phyloP scores from a whole-genome alignment of 768 basidiomycete genomes.

The Boletellus ananas region DNA sequence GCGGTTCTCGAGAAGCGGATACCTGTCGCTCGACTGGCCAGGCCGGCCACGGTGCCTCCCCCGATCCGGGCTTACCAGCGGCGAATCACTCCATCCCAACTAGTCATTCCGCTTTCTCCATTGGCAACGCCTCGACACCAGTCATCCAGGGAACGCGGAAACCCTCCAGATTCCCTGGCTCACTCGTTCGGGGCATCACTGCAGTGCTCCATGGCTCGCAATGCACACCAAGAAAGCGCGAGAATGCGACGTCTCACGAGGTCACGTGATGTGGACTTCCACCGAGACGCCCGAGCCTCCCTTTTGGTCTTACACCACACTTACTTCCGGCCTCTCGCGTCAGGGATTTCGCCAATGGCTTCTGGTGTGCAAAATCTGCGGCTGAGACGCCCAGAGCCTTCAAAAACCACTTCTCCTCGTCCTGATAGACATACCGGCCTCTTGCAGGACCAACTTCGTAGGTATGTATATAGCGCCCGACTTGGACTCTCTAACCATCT shows the following conservation, averaged over 20 bases:
- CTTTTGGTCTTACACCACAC: neutral
- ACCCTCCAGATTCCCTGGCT: neutral
- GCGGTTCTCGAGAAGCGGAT: conserved; percentile 29
- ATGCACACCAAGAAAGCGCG: neutral
- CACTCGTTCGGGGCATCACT: neutral
- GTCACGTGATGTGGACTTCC: conserved; percentile 13
- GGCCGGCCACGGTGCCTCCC: conserved; percentile 27
- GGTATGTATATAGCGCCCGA: conserved; percentile 37
- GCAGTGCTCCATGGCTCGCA: neutral
- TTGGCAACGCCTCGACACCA: neutral
- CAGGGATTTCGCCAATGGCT: conserved; percentile 34
- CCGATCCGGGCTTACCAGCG: conserved; percentile 28
- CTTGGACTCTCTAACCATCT: conserved; percentile 7
- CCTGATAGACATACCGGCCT: conserved; percentile 58
- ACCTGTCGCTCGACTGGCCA: conserved; percentile 16
- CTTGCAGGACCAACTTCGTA: conserved; percentile 76
- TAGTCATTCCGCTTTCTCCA: conserved; percentile 12
- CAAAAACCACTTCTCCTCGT: conserved; percentile 24
- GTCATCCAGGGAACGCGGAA: neutral
- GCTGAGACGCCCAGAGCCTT: conserved; percentile 42
- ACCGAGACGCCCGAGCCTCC: too few relatives aligned
- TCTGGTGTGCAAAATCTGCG: conserved; percentile 48
- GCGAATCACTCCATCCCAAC: conserved; percentile 23
- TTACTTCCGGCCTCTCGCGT: neutral
- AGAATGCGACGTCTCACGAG: neutral